Evolutionary conservation across 2,329 filamentous ascomycete species (phyloP).

Genomic region (Phyllosticta capitalensis): DNA sequence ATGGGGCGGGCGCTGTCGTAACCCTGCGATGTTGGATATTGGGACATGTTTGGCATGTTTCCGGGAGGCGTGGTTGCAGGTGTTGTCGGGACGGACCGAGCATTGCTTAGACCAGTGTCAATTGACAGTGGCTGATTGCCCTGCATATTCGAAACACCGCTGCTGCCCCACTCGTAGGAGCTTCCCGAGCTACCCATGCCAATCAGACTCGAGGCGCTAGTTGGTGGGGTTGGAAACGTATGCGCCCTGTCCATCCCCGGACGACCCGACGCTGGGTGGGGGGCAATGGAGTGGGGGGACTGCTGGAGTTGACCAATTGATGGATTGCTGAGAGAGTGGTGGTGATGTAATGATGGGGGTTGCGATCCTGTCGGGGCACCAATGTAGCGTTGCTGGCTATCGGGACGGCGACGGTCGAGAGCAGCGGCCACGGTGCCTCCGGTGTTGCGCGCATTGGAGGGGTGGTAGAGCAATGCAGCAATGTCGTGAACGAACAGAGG

Average conservation of each 20-base stretch:
- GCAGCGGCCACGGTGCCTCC: slow-evolving; percentile 65
- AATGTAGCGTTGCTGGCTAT: slow-evolving; percentile 44
- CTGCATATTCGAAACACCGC: slow-evolving; percentile 35
- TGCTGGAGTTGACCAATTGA: slow-evolving; percentile 53
- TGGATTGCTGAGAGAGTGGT: slow-evolving; percentile 55
- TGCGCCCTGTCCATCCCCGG: slow-evolving; percentile 76
- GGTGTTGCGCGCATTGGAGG: slow-evolving; percentile 77
- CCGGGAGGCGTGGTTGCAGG: slow-evolving; percentile 85
- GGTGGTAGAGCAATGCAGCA: slow-evolving; percentile 84
- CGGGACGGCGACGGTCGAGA: slow-evolving; percentile 56
- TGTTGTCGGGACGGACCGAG: slow-evolving; percentile 82
- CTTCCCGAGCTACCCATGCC: slow-evolving; percentile 63
- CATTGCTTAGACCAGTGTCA: slow-evolving; percentile 67
- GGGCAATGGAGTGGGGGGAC: slow-evolving; percentile 53
- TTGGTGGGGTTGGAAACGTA: slow-evolving; percentile 88
- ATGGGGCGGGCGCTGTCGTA: slow-evolving; percentile 73
- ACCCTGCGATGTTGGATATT: slow-evolving; percentile 60
- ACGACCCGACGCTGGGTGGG: slow-evolving; percentile 49
- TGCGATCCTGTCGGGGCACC: slow-evolving; percentile 49
- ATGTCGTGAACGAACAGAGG: slow-evolving; percentile 98
- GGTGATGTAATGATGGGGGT: slow-evolving; percentile 63
- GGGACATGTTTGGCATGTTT: slow-evolving; percentile 66
- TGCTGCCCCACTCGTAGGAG: slow-evolving; percentile 67
- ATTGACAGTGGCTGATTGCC: slow-evolving; percentile 68
- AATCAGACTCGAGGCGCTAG: slow-evolving; percentile 82